Base-by-base conservation (phyloP, 805 yeast species). In the Myxozyma kluyveri region DNA sequence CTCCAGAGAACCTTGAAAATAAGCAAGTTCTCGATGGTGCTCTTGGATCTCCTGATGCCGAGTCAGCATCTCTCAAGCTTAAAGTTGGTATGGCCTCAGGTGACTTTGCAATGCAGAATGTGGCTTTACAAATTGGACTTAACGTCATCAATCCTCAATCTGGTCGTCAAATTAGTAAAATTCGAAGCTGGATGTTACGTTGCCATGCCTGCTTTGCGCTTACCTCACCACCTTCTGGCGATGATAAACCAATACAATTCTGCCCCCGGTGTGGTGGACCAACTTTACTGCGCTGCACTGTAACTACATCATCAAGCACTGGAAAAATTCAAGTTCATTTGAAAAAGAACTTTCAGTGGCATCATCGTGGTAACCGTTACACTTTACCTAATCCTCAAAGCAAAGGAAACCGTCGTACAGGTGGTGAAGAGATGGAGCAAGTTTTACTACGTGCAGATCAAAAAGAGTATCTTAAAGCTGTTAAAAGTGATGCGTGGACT, bases 31-130 rank as follows among this genome's bases (percentile, higher is more conserved):
- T 82, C 65, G 91, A 88, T 62, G 78, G 75, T 62, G 54, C 54
- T 2, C 17, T 54, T 10, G 59, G 43, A 3, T 35, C 21, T 39
- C 42, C 42, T 9, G 41, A 46, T 31, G 45, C 37, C n/a, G 42
- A 35, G 6, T 33, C 26, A 6, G 80, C 84, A 37, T 88, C 83
- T 63, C 77, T 78, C 52, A 74, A 80, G 43, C 76, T 84, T 52
- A 79, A 82, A 57, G 93, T 84, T 18, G 99, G 97, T 2, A 71
- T 93, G 45, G 84, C 96, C 0, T 86, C 97, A 0, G 96, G 96
- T 24, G 99, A 93, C 79, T 93, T 91, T 72, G 98, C 99, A 1
- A 88, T 91, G 64, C 99, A 93, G 69, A 93, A 93, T 69, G 96
- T 90, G 14, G 80, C 96, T 0, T 75, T 93, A 72, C 98, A 91